phyloP scores from a whole-genome alignment of 176 grass and related monocot genomes.

The Zea luxurians region DNA sequence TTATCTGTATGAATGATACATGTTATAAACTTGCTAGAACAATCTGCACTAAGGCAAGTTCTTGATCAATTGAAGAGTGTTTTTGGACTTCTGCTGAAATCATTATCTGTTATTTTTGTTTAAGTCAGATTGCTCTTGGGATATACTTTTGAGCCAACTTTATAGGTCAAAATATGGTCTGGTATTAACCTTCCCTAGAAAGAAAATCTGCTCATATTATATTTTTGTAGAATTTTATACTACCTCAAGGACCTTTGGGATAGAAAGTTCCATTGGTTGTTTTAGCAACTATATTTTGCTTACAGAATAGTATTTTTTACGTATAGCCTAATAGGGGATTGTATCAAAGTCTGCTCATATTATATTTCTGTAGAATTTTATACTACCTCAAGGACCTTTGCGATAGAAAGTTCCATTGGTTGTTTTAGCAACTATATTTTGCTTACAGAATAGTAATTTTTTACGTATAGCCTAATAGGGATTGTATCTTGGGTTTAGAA shows the following conservation, averaged over 20 bases:
- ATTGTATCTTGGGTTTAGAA: not conserved
- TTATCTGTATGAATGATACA: not conserved
- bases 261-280: not conserved
- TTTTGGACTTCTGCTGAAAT: not conserved
- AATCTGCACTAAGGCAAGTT: not conserved
- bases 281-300: not conserved
- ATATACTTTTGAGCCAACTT: not conserved
- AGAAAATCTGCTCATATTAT: not conserved
- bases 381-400: not conserved
- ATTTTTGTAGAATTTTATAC: not conserved
- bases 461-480: too few relatives aligned
- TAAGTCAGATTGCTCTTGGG: not conserved
- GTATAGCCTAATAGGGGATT: too few relatives aligned
- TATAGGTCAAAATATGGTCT: constrained; percentile 24
- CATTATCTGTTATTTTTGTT: not conserved
- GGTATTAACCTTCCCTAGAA: not conserved
- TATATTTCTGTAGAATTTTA: constrained; percentile 2
- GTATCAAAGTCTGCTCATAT: not conserved
- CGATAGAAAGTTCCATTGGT: not conserved
- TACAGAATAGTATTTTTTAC: not conserved
- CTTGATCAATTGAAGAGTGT: not conserved
- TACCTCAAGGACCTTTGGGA: not conserved
- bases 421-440: not conserved
- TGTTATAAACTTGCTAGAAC: constrained; percentile 6
- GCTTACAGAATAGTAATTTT: not conserved